Base-by-base conservation (phyloP, 352 stramenopile species). In the Stramenopiles sp. region DNA sequence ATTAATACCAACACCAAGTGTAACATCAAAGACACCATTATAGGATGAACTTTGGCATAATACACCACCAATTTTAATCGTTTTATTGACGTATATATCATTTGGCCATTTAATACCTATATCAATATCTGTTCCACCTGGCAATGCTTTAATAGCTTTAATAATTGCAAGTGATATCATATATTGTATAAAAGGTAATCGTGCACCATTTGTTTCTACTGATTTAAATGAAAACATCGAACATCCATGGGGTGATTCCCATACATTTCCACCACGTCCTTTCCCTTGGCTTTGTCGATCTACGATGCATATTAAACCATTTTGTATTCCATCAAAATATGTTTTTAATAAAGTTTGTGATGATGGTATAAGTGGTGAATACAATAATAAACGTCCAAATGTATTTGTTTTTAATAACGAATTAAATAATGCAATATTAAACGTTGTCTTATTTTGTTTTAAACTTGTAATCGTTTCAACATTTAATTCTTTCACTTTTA, bases 21-120 rank as follows among this genome's bases (percentile, higher is more conserved):
- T 95, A 79, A 95, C 86, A 33, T 83, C 86, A 83, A 94, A 95
- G 73, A 84, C 82, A 43, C 86, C 85, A 81, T 94, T 84, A 53
- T 84, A 83, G 82, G 88, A 94, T 83, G 92, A 87, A 63, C 89
- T 94, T 81, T 95, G 90, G 81, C 90, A 95, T 30, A 95, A 81
- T 77, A 95, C 93, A 38, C 90, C 90, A 80, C 88, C 89, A 80
- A 95, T 93, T 83, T 95, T 95, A 84, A 90, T 85, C 78, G 87
- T 87, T 76, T 76, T 76, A 80, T 93, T 85, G 32, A 87, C 89
- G 83, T 95, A 95, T 43, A 95, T 94, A 83, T 95, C 90, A 81
- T 95, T 95, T 30, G 90, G 90, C 90, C 90, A 95, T 82, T 95
- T 95, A 86, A 95, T 95, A 79, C 85, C 85, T 79, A 94, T 89